phyloP scores from a whole-genome alignment of 208 protist species.

The Crithidia acanthocephali region DNA sequence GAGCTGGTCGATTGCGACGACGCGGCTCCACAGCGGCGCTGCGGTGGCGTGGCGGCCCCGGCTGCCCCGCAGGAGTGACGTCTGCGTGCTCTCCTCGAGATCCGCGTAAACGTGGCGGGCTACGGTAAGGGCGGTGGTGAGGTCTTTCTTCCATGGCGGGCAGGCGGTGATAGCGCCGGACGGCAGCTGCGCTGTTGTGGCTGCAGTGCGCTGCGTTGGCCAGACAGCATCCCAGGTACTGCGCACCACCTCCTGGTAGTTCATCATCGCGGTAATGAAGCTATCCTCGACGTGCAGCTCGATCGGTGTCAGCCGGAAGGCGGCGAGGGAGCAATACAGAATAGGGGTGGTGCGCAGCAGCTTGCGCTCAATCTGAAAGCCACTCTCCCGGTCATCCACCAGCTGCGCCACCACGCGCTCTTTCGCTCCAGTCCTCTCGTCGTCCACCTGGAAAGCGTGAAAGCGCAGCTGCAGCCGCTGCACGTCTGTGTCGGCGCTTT shows the following conservation, averaged over 20 bases:
- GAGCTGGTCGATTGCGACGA: conserved; percentile 61
- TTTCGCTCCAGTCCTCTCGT: conserved; percentile 65
- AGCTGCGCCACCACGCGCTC: conserved; percentile 69
- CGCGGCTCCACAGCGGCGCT: conserved; percentile 32
- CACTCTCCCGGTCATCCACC: conserved; percentile 42
- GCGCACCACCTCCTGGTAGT: conserved; percentile 41
- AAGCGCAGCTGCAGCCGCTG: conserved; percentile 58
- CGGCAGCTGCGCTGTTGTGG: neutral
- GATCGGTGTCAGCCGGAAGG: conserved; percentile 40
- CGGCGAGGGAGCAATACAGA: conserved; percentile 50
- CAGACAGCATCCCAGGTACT: conserved; percentile 23
- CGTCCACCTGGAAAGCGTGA: conserved; percentile 65
- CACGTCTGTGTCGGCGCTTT: conserved; percentile 39
- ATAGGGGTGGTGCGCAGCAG: conserved; percentile 68
- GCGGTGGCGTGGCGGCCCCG: neutral
- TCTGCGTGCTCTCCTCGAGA: neutral
- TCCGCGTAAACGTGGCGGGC: neutral
- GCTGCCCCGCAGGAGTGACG: neutral
- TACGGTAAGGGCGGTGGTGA: neutral
- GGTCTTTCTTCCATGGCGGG: conserved; percentile 1
- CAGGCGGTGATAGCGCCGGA: neutral
- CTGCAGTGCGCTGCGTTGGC: neutral
- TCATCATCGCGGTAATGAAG: conserved; percentile 61
- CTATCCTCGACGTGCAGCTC: conserved; percentile 80
- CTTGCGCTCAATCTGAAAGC: conserved; percentile 49